Base-by-base conservation (phyloP, 306 rosid species). In the Cicer yamashitae region DNA sequence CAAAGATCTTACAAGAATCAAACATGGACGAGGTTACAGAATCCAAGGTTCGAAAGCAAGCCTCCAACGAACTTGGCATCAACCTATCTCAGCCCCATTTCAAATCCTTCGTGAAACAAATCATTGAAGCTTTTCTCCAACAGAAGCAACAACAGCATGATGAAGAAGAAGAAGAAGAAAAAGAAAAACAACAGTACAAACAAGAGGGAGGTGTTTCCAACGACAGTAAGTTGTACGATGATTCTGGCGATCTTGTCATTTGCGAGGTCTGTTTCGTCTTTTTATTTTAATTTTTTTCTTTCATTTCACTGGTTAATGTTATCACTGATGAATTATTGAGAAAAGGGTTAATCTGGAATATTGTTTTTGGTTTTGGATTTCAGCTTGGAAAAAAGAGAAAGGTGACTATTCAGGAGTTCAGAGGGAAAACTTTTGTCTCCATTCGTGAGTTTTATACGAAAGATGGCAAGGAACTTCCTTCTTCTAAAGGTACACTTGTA, bases 321-420 rank as follows among this genome's bases (percentile, higher is more conserved):
- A 40, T 14, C 75, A 17, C 73, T 53, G 51, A 62, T 72, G 25
- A 75, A 57, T 14, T 62, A 25, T 3, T 10, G 8, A 37, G 77
- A 50, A 70, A 59, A 60, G 54, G 64, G 20, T 78, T 50, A 3
- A 2, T 20, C 8, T 0, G 37, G 13, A 38, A 18, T 51, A 22
- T 47, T n/a, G 37, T 69, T 22, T 45, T 25, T 43, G 4, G 57
- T 47, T 51, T 51, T 51, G 6, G 63, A 5, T 87, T 86, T 68
- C 85, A 93, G 98, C 87, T 93, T 7, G 88, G 96, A 5, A 85
- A 79, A 4, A 88, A 72, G 87, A 89, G 96, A 76, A 88, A 81
- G 77, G 97, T 93, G 73, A 93, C 94, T 7, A 41, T 93, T 80
- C 96, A 91, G 79, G 97, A 93, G 44, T 93, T 93, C 71, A 85